phyloP scores from a whole-genome alignment of 129 eudicot species.

The Daucus carota region DH1_v3.0 NC_030389.2:27954501-27955000 shows the following conservation, averaged over 20 bases:
- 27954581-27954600: slow-evolving; percentile 16
- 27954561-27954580: background rate
- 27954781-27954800: background rate
- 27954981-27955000: no score
- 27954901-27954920: background rate
- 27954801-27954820: background rate
- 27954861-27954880: background rate
- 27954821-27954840: background rate
- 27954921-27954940: background rate
- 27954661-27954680: slow-evolving; percentile 42
- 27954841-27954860: background rate
- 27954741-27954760: background rate
- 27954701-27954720: background rate
- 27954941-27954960: background rate
- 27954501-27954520: slow-evolving; percentile 1
- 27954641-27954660: slow-evolving; percentile 7
- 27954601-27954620: background rate
- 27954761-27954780: background rate
- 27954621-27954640: background rate
- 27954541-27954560: background rate
- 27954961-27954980: background rate
- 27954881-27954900: background rate
- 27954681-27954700: slow-evolving; percentile 24
- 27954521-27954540: background rate
- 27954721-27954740: slow-evolving; percentile 28